phyloP scores from a whole-genome alignment of 352 stramenopile genomes.

The Thalassiosira ordinaria region DNA sequence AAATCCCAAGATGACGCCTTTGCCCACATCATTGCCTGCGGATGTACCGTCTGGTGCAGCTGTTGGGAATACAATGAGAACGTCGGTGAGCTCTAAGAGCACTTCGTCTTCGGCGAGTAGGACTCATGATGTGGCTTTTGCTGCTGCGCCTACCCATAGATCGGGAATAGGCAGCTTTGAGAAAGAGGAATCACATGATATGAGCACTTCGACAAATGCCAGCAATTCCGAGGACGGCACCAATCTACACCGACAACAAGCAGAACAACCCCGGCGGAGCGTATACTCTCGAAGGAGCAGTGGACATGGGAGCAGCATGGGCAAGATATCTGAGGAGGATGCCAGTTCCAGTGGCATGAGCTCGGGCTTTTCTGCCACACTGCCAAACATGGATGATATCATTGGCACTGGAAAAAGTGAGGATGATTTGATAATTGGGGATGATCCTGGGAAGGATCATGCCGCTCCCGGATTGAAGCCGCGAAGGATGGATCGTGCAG shows the following conservation, averaged over 20 bases:
- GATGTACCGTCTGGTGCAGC: neutral
- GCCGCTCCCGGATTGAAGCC: neutral
- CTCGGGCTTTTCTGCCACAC: conserved; percentile 1
- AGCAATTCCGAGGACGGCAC: too few species aligned
- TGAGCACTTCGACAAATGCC: too few species aligned
- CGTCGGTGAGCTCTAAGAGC: too few species aligned
- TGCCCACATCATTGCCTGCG: conserved; percentile 20
- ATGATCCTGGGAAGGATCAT: neutral
- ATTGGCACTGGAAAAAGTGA: neutral
- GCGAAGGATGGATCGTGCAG: neutral
- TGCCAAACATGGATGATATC: neutral
- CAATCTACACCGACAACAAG: too few species aligned
- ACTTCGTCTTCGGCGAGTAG: too few species aligned
- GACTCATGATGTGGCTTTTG: too few species aligned
- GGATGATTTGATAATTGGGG: neutral
- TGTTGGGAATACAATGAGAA: neutral
- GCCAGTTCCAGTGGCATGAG: neutral
- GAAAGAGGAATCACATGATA: too few species aligned
- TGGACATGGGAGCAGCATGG: neutral
- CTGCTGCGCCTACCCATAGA: too few species aligned
- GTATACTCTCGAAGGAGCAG: neutral
- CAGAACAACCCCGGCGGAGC: too few species aligned
- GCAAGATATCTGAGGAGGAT: conserved; percentile 2
- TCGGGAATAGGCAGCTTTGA: too few species aligned
- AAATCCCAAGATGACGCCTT: conserved; percentile 9